Evolutionary conservation across 441 rosid genomes (phyloP).

Genomic region (Rhodomyrtus psidioides): DNA sequence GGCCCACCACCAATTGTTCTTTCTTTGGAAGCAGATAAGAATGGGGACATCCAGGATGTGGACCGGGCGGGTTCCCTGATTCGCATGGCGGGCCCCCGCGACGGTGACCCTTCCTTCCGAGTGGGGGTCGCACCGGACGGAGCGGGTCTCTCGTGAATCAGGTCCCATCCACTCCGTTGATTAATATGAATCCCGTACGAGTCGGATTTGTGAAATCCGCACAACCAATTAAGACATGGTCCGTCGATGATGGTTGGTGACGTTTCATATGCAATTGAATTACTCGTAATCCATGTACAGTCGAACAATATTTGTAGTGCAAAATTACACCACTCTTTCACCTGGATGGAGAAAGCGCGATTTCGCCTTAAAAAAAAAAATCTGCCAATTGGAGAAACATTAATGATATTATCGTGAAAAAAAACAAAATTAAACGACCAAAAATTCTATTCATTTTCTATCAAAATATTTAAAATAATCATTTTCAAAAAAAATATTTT

Average conservation of each 20-base stretch:
- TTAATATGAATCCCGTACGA: not conserved
- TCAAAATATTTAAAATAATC: rapidly evolving
- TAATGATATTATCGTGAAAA: not conserved
- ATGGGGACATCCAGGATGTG: not conserved
- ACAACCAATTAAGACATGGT: not conserved
- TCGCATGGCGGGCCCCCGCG: not conserved
- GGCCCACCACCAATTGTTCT: not conserved
- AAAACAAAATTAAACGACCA: not conserved
- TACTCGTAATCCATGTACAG: not conserved
- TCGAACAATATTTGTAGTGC: not conserved
- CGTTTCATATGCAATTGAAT: not conserved
- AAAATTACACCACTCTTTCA: not conserved
- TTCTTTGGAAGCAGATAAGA: not conserved
- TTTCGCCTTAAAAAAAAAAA: not conserved
- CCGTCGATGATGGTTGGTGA: not conserved
- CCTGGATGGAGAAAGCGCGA: not conserved
- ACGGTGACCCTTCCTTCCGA: not conserved
- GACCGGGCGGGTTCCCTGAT: not conserved
- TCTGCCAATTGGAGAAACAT: not conserved
- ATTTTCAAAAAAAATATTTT: not conserved
- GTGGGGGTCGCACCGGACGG: not conserved
- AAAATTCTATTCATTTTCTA: not conserved
- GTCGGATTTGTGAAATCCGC: not conserved
- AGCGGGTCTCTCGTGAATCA: not conserved
- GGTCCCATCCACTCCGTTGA: not conserved